These are phyloP conservation scores for Globisporangium sylvaticum DNA, from an alignment of 352 stramenopile species.

Conservation along the genomic window DNA sequence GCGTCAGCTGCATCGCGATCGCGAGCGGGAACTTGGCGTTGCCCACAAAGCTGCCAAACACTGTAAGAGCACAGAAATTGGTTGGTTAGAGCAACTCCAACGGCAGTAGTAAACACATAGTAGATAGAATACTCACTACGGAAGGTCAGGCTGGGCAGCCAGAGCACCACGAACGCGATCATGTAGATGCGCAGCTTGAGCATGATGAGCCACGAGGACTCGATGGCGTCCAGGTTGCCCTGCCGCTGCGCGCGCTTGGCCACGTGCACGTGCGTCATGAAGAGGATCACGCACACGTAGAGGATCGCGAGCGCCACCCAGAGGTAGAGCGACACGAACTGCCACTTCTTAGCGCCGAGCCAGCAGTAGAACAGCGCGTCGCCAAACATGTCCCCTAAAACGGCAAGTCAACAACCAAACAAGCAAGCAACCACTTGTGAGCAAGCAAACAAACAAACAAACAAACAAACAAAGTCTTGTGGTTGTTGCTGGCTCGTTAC, in stretches of 20 bases:
- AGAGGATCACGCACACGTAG: constrained; percentile 66
- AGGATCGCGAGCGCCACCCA: constrained; percentile 59
- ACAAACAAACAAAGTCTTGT: background rate
- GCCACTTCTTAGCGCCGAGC: constrained; percentile 40
- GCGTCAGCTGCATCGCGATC: constrained; percentile 59
- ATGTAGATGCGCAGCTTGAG: constrained; percentile 71
- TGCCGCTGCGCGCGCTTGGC: constrained; percentile 29
- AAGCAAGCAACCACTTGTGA: background rate
- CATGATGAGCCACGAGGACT: constrained; percentile 59
- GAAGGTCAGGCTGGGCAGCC: constrained; percentile 59
- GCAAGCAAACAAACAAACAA: background rate
- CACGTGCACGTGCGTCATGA: constrained; percentile 59
- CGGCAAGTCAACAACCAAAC: background rate
- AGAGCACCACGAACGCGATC: constrained; percentile 62
- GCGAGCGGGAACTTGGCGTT: constrained; percentile 44
- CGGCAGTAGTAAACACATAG: background rate
- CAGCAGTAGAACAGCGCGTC: constrained; percentile 79
- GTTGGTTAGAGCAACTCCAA: background rate
- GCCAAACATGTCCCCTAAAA: constrained; percentile 21
- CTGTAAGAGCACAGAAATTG: constrained; percentile 19
- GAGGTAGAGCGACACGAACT: constrained; percentile 60
- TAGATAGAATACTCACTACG: constrained; percentile 34
- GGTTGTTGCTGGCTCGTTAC: constrained; percentile 6
- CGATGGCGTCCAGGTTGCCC: constrained; percentile 58
- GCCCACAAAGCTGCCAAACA: constrained; percentile 43